These are phyloP conservation scores for Talaromyces sp. DNA, from an alignment of 2,329 filamentous ascomycete species.

Conservation along the genomic window DNA sequence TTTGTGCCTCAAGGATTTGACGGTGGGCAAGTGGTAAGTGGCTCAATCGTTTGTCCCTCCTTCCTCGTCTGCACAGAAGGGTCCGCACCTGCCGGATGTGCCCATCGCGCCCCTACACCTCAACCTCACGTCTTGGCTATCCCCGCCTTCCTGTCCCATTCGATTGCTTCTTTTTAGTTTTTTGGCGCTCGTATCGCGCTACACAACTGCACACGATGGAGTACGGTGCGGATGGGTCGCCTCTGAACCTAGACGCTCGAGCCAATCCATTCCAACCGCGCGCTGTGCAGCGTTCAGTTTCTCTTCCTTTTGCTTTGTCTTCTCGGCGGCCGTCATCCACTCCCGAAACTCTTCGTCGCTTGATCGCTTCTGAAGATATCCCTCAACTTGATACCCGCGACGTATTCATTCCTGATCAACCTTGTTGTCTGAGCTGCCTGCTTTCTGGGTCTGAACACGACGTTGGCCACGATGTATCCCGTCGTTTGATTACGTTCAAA, in stretches of 20 bases:
- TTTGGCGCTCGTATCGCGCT: background rate
- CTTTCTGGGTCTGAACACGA: background rate
- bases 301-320: constrained; percentile 16
- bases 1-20: constrained; percentile 56
- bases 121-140: background rate
- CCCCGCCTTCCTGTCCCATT: background rate
- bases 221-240: constrained; percentile 8
- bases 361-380: constrained; percentile 5
- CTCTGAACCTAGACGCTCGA: constrained; percentile 25
- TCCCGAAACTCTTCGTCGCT: constrained; percentile 4
- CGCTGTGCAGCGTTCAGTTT: constrained; percentile 19
- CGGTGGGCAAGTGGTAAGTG: constrained; percentile 45
- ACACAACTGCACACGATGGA: background rate
- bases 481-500: background rate
- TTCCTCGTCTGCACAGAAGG: background rate
- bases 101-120: background rate
- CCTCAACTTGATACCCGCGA: background rate
- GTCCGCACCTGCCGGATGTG: background rate
- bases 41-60: background rate
- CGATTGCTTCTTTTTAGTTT: background rate
- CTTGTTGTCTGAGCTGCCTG: background rate
- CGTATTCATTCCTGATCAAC: background rate
- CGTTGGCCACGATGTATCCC: background rate
- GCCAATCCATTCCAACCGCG: constrained; percentile 25
- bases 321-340: constrained; percentile 9